Conservation (phyloP, 768 basidiomycete genomes). For the Collybia nuda region DNA sequence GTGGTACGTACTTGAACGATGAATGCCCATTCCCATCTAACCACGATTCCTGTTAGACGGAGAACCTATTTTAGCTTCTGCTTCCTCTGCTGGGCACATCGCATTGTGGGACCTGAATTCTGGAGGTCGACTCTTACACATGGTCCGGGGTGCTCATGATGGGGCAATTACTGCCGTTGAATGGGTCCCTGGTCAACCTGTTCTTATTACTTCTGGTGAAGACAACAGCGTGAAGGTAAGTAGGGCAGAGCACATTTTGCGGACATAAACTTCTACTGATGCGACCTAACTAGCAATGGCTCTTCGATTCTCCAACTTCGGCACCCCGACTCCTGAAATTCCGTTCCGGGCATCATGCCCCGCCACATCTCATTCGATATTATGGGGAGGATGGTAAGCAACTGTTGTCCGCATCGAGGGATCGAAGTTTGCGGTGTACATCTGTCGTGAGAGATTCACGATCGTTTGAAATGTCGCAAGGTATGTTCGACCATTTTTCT, state of each 20-base stretch:
- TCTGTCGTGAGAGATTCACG: constrained; percentile 94
- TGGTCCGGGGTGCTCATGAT: constrained; percentile 88
- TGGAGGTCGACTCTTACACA: constrained; percentile 79
- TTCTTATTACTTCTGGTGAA: constrained; percentile 86
- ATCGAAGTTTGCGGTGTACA: constrained; percentile 86
- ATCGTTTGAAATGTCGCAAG: constrained; percentile 94
- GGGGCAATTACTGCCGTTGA: constrained; percentile 78
- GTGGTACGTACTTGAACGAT: constrained; percentile 47
- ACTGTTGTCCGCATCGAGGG: constrained; percentile 83
- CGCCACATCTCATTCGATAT: constrained; percentile 90
- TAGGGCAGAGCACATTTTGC: constrained; percentile 1
- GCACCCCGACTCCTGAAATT: constrained; percentile 88
- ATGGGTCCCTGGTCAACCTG: constrained; percentile 92
- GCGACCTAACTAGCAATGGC: constrained; percentile 76
- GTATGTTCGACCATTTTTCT: constrained; percentile 31
- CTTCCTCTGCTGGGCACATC: constrained; percentile 84
- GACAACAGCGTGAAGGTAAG: constrained; percentile 94
- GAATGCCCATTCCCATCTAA: background rate
- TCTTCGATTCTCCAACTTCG: constrained; percentile 89
- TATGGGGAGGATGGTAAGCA: constrained; percentile 98
- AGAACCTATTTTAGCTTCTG: constrained; percentile 84
- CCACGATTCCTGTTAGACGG: constrained; percentile 55
- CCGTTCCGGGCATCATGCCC: constrained; percentile 88
- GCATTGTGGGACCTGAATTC: constrained; percentile 92
- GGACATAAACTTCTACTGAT: background rate